Conservation (phyloP, 768 basidiomycete genomes). For the Phaeotremella fagi region DNA sequence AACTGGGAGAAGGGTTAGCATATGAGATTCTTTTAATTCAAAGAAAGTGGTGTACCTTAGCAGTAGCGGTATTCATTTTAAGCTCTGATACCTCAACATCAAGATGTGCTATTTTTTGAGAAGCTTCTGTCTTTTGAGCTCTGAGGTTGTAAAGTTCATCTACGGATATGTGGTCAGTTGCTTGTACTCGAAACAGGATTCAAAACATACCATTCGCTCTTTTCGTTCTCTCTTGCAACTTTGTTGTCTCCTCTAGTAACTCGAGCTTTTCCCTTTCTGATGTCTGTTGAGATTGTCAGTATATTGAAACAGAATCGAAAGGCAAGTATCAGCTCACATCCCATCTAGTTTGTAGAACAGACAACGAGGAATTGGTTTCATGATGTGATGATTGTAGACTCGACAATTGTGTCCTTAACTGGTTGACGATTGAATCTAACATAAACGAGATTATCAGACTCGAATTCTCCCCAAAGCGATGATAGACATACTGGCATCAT, state of each 20-base stretch:
- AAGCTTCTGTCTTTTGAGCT: slow-evolving; percentile 22
- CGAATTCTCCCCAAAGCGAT: slow-evolving; percentile 50
- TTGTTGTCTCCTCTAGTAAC: slow-evolving; percentile 73
- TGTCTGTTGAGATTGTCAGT: slow-evolving; percentile 51
- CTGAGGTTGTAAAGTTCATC: slow-evolving; percentile 30
- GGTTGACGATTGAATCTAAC: slow-evolving; percentile 22
- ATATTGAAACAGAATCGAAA: background rate
- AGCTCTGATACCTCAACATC: slow-evolving; percentile 38
- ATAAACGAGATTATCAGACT: background rate
- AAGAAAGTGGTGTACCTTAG: slow-evolving; percentile 55
- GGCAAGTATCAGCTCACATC: slow-evolving; percentile 64
- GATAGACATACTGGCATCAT: slow-evolving; percentile 53
- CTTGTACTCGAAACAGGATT: background rate
- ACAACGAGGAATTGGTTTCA: slow-evolving; percentile 54
- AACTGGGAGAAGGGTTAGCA: slow-evolving; percentile 55
- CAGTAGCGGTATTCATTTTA: slow-evolving; percentile 61
- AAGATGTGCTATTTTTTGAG: slow-evolving; percentile 57
- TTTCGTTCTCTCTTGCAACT: slow-evolving; percentile 68
- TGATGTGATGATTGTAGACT: slow-evolving; percentile 29
- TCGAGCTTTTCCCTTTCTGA: slow-evolving; percentile 87
- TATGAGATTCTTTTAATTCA: slow-evolving; percentile 1
- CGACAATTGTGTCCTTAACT: slow-evolving; percentile 32
- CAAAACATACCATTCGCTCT: slow-evolving; percentile 65
- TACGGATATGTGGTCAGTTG: background rate
- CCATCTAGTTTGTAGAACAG: slow-evolving; percentile 59